Evolutionary conservation across 495 filamentous ascomycete species (phyloP), one percentile per base, ranked within the genome.

Genomic region (Xylaria curta): DNA sequence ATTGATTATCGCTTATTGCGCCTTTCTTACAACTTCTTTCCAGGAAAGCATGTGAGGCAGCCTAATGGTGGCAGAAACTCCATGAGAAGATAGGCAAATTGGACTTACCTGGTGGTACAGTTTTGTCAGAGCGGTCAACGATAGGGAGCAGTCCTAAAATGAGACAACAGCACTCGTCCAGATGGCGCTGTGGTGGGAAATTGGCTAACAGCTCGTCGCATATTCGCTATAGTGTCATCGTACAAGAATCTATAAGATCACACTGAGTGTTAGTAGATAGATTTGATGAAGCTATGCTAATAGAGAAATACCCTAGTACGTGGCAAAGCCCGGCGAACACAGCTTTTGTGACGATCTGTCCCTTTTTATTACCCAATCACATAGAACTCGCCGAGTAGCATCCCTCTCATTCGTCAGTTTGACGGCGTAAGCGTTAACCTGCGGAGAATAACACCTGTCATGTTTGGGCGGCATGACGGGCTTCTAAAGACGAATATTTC

Each of bases 11-110:
- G 13, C 1, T 1, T 15, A 19, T 12, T 4, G 28, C 15, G 31
- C 4, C 7, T 6, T 13, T 51, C 44, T 21, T 66, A 51, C 19
- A 36, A 24, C 63, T 66, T 66, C 63, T 66, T 66, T n/a, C 63
- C 63, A 7, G 10, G 36, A 15, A 66, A 7, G 12, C 46, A 15
- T 15, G 2, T 15, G 26, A 10, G 6, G 13, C 44, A 24, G 26
- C 51, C 51, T 26, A 6, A 8, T 28, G 13, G 38, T 8, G 40
- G 38, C 21, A n/a, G 9, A 0, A 15, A 9, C 26, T 12, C 12
- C 0, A 3, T 17, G 10, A 44, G 26, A 51, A 21, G 46, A 15
- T 31, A 24, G 17, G n/a, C 9, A 53, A 31, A 31, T 36, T 24
- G 21, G 33, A 31, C 10, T 12, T 21, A 15, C 10, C 15, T 21